phyloP scores from a whole-genome alignment of 768 basidiomycete genomes.

The Termitomyces sp. region DNA sequence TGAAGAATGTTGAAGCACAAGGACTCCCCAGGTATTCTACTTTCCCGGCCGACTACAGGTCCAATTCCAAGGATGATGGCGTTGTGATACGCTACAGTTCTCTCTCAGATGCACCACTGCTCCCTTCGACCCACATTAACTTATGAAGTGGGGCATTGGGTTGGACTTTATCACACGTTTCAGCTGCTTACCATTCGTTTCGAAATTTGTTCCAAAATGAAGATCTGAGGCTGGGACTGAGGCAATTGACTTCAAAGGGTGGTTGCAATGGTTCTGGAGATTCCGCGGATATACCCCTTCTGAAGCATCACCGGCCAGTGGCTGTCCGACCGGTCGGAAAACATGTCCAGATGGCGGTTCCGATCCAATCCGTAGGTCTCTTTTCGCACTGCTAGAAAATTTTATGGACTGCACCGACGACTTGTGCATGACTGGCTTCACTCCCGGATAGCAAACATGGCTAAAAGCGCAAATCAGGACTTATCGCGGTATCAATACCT shows the following conservation, averaged over 20 bases:
- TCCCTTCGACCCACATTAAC: conserved; percentile 29
- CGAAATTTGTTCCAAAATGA: neutral
- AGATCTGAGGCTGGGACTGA: neutral
- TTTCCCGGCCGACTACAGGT: conserved; percentile 34
- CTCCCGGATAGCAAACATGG: conserved; percentile 35
- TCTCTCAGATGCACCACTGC: neutral
- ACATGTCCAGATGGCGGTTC: conserved; percentile 25
- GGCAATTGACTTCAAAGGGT: conserved; percentile 13
- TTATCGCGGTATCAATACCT: conserved; percentile 20
- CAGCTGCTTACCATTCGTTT: conserved; percentile 16
- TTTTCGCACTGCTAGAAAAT: conserved; percentile 21
- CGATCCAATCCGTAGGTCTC: conserved; percentile 35
- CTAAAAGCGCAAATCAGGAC: conserved; percentile 27
- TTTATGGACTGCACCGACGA: conserved; percentile 47
- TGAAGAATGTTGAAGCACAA: conserved; percentile 15
- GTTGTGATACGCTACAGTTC: conserved; percentile 27
- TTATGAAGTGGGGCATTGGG: conserved; percentile 7
- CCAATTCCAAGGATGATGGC: conserved; percentile 37
- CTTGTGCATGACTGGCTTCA: conserved; percentile 38
- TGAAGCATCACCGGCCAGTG: conserved; percentile 27
- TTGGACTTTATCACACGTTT: conserved; percentile 45
- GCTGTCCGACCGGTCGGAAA: conserved; percentile 28
- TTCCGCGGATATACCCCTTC: conserved; percentile 34
- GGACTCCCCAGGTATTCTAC: conserved; percentile 46
- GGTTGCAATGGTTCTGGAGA: conserved; percentile 31